Evolutionary conservation across 495 filamentous ascomycete species (phyloP).

Genomic region (Aspergillus olivimuriae): DNA sequence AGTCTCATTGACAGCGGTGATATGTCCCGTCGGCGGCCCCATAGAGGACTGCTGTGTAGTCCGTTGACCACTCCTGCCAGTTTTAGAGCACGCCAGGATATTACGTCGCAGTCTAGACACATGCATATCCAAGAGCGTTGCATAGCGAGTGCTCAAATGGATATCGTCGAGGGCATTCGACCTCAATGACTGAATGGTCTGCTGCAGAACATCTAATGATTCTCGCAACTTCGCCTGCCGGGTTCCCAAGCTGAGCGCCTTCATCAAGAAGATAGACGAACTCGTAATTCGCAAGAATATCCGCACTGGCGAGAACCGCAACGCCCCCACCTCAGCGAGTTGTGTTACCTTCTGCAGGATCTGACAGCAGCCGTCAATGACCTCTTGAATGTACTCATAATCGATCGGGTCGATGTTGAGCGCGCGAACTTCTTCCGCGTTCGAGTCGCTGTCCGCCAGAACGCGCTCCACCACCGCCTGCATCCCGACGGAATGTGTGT

Average conservation of each 20-base stretch:
- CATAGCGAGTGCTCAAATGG: slow-evolving; percentile 46
- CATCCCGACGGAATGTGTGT: slow-evolving; percentile 50
- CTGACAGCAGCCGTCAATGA: slow-evolving; percentile 47
- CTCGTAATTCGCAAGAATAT: slow-evolving; percentile 48
- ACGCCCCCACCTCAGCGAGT: slow-evolving; percentile 32
- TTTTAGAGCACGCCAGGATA: slow-evolving; percentile 33
- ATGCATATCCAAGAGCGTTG: slow-evolving; percentile 43
- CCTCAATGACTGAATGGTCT: slow-evolving; percentile 40
- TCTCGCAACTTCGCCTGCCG: slow-evolving; percentile 42
- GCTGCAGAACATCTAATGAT: slow-evolving; percentile 43
- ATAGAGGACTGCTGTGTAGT: slow-evolving; percentile 23
- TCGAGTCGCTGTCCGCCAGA: slow-evolving; percentile 34
- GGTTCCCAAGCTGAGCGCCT: slow-evolving; percentile 45
- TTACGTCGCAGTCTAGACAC: slow-evolving; percentile 39
- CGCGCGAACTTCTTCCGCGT: slow-evolving; percentile 31
- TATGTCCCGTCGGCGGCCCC: slow-evolving; percentile 23
- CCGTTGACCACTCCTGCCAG: slow-evolving; percentile 18
- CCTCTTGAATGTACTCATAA: slow-evolving; percentile 51
- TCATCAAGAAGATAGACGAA: slow-evolving; percentile 48
- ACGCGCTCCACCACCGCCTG: slow-evolving; percentile 46
- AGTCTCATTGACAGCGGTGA: slow-evolving; percentile 20
- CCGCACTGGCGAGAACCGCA: slow-evolving; percentile 46
- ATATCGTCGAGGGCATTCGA: slow-evolving; percentile 48
- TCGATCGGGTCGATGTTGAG: slow-evolving; percentile 48
- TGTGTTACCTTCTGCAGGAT: slow-evolving; percentile 43